phyloP scores from a whole-genome alignment of 202 grass and related monocot species.

The Brachypodium distachyon region DNA sequence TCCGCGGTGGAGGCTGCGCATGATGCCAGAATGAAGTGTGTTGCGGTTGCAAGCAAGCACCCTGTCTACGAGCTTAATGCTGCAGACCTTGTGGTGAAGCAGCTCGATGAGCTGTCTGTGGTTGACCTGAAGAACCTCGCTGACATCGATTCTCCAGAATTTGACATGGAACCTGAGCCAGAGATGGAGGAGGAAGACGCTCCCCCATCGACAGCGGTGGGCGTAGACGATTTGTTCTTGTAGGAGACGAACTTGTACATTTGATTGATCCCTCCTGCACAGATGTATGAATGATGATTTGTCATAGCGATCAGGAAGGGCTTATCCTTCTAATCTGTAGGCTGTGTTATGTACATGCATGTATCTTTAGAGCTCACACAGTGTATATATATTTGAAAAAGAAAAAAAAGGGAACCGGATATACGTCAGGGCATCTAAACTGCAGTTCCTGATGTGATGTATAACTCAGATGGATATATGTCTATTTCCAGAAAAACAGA shows the following conservation, averaged over 20 bases:
- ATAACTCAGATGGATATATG: neutral
- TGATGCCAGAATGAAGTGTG: slow-evolving; percentile 85
- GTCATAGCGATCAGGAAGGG: slow-evolving; percentile 26
- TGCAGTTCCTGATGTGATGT: slow-evolving; percentile 21
- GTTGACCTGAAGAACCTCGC: slow-evolving; percentile 87
- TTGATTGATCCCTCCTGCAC: slow-evolving; percentile 51
- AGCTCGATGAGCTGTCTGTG: slow-evolving; percentile 56
- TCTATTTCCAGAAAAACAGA: neutral
- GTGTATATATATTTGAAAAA: slow-evolving; percentile 43
- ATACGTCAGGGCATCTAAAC: neutral
- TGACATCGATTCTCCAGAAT: slow-evolving; percentile 70
- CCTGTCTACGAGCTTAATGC: slow-evolving; percentile 74
- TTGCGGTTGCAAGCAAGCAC: slow-evolving; percentile 71
- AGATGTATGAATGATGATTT: slow-evolving; percentile 16
- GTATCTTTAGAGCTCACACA: slow-evolving; percentile 33
- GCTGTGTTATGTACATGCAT: slow-evolving; percentile 40
- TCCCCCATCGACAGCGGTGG: slow-evolving; percentile 32
- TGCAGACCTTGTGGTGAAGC: slow-evolving; percentile 75
- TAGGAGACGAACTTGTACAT: slow-evolving; percentile 47
- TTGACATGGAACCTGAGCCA: slow-evolving; percentile 44
- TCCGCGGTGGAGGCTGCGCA: slow-evolving; percentile 73
- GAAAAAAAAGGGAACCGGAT: slow-evolving; percentile 20
- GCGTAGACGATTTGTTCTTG: slow-evolving; percentile 64
- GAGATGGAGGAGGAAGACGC: slow-evolving; percentile 69
- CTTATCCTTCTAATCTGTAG: slow-evolving; percentile 28